Base-by-base conservation (phyloP, 2,329 filamentous ascomycete genomes). In the Zymoseptoria pseudotritici region DNA sequence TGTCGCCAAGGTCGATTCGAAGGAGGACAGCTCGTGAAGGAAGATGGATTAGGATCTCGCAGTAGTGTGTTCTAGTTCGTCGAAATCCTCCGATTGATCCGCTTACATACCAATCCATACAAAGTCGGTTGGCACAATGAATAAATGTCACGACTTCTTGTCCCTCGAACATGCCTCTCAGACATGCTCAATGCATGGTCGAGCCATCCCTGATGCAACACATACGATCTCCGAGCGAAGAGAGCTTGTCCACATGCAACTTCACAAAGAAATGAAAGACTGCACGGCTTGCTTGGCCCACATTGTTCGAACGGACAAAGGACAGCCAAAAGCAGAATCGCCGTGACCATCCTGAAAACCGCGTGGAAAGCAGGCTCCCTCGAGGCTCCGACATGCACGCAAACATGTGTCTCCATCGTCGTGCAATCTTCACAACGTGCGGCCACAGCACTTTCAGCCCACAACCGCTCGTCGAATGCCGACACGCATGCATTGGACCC, bases 331-430 rank as follows among this genome's bases (percentile, higher is more conserved):
- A 53, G 22, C 52, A n/a, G 13, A 46, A 7, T 46, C 13, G 17
- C 13, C 17, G 5, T 46, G 10, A 29, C 22, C 52, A 53, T 53
- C 22, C n/a, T 31, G 20, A n/a, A 53, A 29, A 53, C 5, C 22
- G 22, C 52, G 10, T 10, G 19, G 22, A 24, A 13, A 26, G 20
- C 52, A n/a, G 8, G 9, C 3, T 13, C 7, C 36, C 36, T 17
- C 36, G 36, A 46, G 11, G 36, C 7, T n/a, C 6, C 36, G 7
- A 17, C 7, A 3, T 17, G 5, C 36, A 46, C 17, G 13, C 36
- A n/a, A 55, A 31, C 29, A 79, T 79, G 76, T 78, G 77, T 68
- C 76, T 74, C 63, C 75, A 78, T 65, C 72, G 69, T 49, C 71
- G 76, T 31, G 73, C 70, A 66, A 74, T 78, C 59, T 78, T 76